phyloP scores from a whole-genome alignment of 2,329 filamentous ascomycete species.

The Orbilia blumenaviensis region DNA sequence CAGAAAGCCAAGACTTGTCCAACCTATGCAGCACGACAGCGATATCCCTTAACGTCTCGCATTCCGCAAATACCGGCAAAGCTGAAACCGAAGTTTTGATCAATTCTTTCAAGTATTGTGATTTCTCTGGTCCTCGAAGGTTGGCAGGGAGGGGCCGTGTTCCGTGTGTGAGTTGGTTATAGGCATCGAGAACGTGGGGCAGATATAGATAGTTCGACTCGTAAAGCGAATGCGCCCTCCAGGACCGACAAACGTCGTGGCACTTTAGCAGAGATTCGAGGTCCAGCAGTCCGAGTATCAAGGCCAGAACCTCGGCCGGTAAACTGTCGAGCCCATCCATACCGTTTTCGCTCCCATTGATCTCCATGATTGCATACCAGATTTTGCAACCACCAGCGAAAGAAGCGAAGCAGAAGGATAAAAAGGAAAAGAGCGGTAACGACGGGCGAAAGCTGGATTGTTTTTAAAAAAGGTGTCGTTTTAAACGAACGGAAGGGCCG shows the following conservation, averaged over 20 bases:
- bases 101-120: constrained; percentile 24
- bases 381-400: constrained; percentile 4
- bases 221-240: constrained; percentile 42
- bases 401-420: constrained; percentile 24
- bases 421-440: constrained; percentile 25
- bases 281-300: constrained; percentile 50
- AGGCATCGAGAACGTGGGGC: constrained; percentile 49
- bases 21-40: constrained; percentile 40
- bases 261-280: constrained; percentile 50
- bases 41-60: constrained; percentile 49
- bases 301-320: constrained; percentile 40
- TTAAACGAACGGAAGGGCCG: constrained; percentile 36
- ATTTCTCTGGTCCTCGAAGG: constrained; percentile 13
- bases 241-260: constrained; percentile 52
- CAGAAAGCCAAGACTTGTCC: constrained; percentile 51
- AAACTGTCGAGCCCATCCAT: constrained; percentile 47
- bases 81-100: constrained; percentile 45
- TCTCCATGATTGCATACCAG: constrained; percentile 38
- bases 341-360: constrained; percentile 32
- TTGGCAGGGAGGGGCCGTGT: constrained; percentile 38
- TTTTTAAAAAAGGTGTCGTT: constrained; percentile 27
- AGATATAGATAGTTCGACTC: constrained; percentile 48
- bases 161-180: constrained; percentile 46
- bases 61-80: constrained; percentile 48
- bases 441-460: constrained; percentile 28